Evolutionary conservation across 1,284 basidiomycete species (phyloP), one percentile per base, ranked within the genome.

Genomic region (Mycena citricolor): DNA sequence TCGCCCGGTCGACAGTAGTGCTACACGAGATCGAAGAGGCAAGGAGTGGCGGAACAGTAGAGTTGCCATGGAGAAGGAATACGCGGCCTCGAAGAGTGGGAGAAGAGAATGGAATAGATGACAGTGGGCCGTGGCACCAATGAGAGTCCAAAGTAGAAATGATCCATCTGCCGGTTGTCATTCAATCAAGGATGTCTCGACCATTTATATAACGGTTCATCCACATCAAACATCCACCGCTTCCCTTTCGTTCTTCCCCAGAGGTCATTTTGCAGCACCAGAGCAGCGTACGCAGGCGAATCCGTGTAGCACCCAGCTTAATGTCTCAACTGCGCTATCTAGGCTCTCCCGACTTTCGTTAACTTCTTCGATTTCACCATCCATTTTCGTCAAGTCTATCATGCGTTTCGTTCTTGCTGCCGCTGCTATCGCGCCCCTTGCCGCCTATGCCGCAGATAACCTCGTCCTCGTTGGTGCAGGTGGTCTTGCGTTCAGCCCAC

Each of bases 391-490:
- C 33, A 51, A 50, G 49, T 56, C 56, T 61, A 73, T 63, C 55
- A 81, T 81, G 78, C 73, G 65, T 61, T 74, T 74, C 67, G 70
- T 71, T 54, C 48, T 71, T 56, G 47, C 68, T 59, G 54, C 62
- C 54, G 62, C 70, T 61, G 65, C 67, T 57, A 62, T 77, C 55
- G 57, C 66, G 52, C 63, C 68, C 48, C 64, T 64, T 47, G 61
- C 61, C 35, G 70, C 63, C 45, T 58, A 70, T 32, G 60, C 53
- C 38, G 57, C 16, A 24, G 32, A 47, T 28, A 33, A 32, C 42
- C 44, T 49, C 19, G 24, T 53, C 41, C 26, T 21, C 6, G 47
- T 53, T 8, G 47, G 47, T 25, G 47, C 43, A 8, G 44, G 35
- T 25, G 44, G 38, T 14, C 21, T 54, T 26, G 36, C 42, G 4